Conservation (phyloP, 179 eudicot species). For the Spergularia azorica region DNA sequence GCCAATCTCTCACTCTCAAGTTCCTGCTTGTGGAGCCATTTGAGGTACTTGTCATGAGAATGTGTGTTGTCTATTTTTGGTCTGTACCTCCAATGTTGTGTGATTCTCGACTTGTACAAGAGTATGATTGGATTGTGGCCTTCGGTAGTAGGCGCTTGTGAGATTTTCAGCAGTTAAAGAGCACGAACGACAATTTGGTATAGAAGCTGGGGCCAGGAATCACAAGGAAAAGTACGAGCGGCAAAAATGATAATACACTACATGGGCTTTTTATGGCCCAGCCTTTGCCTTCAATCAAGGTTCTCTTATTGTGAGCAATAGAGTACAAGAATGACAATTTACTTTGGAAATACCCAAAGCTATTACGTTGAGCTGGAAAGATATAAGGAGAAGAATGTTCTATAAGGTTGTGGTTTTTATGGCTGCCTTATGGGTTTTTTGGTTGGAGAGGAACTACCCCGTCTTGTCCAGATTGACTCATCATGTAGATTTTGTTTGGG, state of each 20-base stretch:
- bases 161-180: conserved; percentile 2
- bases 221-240: background rate
- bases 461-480: too few species aligned
- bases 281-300: background rate
- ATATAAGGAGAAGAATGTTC: too few species aligned
- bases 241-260: background rate
- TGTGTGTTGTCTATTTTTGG: background rate
- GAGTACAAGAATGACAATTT: conserved; percentile 3
- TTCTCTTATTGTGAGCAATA: background rate
- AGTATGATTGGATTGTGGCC: conserved; percentile 1
- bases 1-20: background rate
- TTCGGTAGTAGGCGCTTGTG: conserved; percentile 1
- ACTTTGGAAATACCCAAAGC: too few species aligned
- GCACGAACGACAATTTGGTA: background rate
- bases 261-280: background rate
- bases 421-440: too few species aligned
- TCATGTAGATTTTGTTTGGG: too few species aligned
- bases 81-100: background rate
- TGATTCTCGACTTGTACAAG: background rate
- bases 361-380: too few species aligned
- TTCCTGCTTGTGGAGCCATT: background rate
- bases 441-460: too few species aligned
- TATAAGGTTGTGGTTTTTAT: too few species aligned
- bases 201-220: background rate
- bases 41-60: background rate